Evolutionary conservation across 2,329 filamentous ascomycete genomes (phyloP), one percentile per base, ranked within the genome.

Genomic region (Madurella fahalii): DNA sequence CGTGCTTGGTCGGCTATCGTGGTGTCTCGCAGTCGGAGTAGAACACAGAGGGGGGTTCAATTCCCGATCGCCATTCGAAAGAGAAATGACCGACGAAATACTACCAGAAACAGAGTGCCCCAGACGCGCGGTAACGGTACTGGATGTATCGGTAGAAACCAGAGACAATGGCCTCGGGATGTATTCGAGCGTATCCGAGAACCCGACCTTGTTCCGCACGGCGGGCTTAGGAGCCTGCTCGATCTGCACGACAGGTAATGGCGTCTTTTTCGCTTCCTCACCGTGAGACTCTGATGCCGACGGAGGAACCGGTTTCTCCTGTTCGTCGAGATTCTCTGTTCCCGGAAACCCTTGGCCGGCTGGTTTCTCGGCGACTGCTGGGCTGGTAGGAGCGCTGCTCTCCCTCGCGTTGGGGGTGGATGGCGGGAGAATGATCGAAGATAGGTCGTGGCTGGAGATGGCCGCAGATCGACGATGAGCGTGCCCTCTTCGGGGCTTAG

Each of bases 111-210:
- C 78, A 1, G 86, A 89, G 68, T 93, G 89, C 5, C 84, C 82
- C 3, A 80, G 80, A 25, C 84, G 81, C 16, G 85, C 79, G 0
- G 89, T 90, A 51, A 83, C 74, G 2, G 87, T 94, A 66, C 86
- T 91, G 44, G 90, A 86, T 0, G 89, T 90, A 67, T 94, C 90
- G 17, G 85, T 92, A 1, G 90, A 95, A 13, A 95, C 84, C 17
- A 92, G 77, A 2, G 92, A 96, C 16, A 95, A 72, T 0, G 92
- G 91, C 11, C 90, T 82, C 5, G 87, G 87, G 63, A 92, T 92
- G 59, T 88, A 91, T 68, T 95, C 89, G 30, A 95, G 77, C 11
- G 83, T 88, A 59, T 95, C 90, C 1, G 89, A 90, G 66, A 95
- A 95, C 1, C 87, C 89, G 44, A 95, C 90, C 12, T 87, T 79